Percentiles rank a stretch among this genome's conserved stretches.
These are phyloP conservation scores for Picea glauca DNA, from an alignment of 75 land plant species.

Conservation along the genomic window DNA sequence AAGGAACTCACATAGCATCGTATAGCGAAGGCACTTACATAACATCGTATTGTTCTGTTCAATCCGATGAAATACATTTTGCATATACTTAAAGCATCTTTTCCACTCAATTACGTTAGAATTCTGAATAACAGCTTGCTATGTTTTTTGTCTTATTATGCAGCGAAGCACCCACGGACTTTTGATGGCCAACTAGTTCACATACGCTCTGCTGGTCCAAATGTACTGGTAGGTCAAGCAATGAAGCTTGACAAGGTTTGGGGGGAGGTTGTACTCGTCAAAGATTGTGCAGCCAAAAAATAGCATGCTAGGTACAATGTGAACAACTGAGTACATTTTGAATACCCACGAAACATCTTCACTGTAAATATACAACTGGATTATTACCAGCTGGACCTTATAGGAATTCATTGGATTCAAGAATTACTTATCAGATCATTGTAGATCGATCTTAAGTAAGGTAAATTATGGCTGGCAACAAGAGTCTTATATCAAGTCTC, in stretches of 20 bases:
- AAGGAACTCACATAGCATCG: background rate
- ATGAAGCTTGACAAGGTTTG: slow-evolving; percentile 45
- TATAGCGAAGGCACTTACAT: background rate
- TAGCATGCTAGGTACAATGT: too few relatives aligned
- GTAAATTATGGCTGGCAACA: too few relatives aligned
- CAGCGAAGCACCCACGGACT: slow-evolving; percentile 77
- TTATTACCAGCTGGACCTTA: too few relatives aligned
- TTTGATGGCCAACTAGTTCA: slow-evolving; percentile 60
- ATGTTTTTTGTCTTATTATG: background rate
- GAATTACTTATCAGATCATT: too few relatives aligned
- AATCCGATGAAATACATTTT: background rate
- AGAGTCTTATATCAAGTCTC: too few relatives aligned
- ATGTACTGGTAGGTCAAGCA: slow-evolving; percentile 70
- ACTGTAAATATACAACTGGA: too few relatives aligned
- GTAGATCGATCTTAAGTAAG: too few relatives aligned
- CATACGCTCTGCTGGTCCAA: slow-evolving; percentile 78
- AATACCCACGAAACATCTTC: too few relatives aligned
- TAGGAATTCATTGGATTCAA: too few relatives aligned
- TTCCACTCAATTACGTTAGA: background rate
- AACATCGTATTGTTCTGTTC: background rate
- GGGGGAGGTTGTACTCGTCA: slow-evolving; percentile 68
- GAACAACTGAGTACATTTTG: too few relatives aligned
- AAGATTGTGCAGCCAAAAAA: slow-evolving; percentile 23
- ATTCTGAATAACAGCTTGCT: slow-evolving; percentile 1
- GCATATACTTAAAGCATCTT: background rate